Evolutionary conservation across 2,329 filamentous ascomycete genomes (phyloP), one percentile per base, ranked within the genome.

Genomic region (Xylariales sp.): DNA sequence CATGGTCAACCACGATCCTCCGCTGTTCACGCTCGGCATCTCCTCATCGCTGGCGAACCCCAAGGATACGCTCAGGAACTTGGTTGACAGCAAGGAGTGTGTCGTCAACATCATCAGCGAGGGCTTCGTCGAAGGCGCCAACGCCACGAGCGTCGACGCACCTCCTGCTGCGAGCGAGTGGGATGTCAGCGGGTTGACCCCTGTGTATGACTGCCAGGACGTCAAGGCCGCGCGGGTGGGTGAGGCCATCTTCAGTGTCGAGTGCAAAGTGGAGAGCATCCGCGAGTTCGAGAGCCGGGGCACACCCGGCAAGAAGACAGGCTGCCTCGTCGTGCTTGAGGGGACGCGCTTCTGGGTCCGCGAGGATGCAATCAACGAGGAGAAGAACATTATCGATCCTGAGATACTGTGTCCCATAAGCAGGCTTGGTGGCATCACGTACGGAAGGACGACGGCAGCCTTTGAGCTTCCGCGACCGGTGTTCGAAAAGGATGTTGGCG

Each of bases 51-150:
- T 71, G 6, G 61, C 58, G 5, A 61, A 66, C 4, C 78, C 83
- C 15, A 96, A 95, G 62, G 90, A 96, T 60, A 82, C 84, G 25
- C 67, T 95, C 38, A 72, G 70, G 51, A 94, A 95, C 57, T 65
- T 96, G 40, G 53, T 74, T 7, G 84, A 84, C 25, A 81, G 75
- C 0, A 66, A 73, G 31, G 88, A 95, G 66, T 91, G 86, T 62
- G 78, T 81, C 41, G 82, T 96, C 66, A 95, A 93, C 65, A 86
- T 95, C 55, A 86, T 96, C 54, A 81, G 76, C 7, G 89, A 95
- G 65, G 76, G 82, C 56, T 95, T 83, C 56, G 55, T 93, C 54
- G 90, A 96, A 67, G 90, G 90, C 0, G 90, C 89, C 33, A 96
- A 96, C 61, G 72, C 81, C n/a, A 78, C 83, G 4, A 74, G 74